These are phyloP conservation scores for Trypanosoma congolense DNA, from an alignment of 208 protist species.

Conservation along the genomic window DNA sequence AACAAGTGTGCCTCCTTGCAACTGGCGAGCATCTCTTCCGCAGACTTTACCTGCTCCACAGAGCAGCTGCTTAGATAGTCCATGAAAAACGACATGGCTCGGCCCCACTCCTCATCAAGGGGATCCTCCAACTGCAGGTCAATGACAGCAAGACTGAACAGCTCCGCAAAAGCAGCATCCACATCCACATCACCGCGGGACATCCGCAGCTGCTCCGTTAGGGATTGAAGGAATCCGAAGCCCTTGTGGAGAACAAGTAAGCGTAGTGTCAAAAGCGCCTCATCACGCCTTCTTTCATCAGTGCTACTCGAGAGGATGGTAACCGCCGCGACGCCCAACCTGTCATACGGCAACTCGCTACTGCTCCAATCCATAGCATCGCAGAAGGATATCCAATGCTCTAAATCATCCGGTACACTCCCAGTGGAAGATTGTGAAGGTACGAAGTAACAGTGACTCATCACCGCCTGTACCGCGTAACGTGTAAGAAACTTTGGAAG, in stretches of 20 bases:
- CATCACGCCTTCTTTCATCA: slow-evolving; percentile 22
- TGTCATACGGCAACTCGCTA: slow-evolving; percentile 39
- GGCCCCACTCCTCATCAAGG: slow-evolving; percentile 42
- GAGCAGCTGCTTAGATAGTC: slow-evolving; percentile 31
- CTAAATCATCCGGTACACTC: slow-evolving; percentile 1
- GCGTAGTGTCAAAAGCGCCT: slow-evolving; percentile 52
- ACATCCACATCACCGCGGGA: slow-evolving; percentile 21
- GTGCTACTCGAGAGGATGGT: slow-evolving; percentile 16
- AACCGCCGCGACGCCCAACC: slow-evolving; percentile 27
- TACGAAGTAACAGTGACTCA: slow-evolving; percentile 31
- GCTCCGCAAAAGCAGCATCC: slow-evolving; percentile 50
- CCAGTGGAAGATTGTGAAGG: background rate
- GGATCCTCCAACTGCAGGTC: slow-evolving; percentile 47
- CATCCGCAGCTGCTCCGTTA: slow-evolving; percentile 30
- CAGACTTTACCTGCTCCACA: slow-evolving; percentile 6
- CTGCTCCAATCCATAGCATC: slow-evolving; percentile 58
- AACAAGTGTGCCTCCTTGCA: slow-evolving; percentile 31
- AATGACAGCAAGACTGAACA: slow-evolving; percentile 65
- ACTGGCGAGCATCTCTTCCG: slow-evolving; percentile 20
- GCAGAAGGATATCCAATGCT: slow-evolving; percentile 38
- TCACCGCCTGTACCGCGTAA: slow-evolving; percentile 41
- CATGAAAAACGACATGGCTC: slow-evolving; percentile 31
- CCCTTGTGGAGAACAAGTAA: slow-evolving; percentile 53
- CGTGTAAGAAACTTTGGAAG: slow-evolving; percentile 29
- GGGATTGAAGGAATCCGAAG: slow-evolving; percentile 43